Evolutionary conservation across 805 yeast genomes (phyloP).

Genomic region (Hanseniaspora taiwanica): DNA sequence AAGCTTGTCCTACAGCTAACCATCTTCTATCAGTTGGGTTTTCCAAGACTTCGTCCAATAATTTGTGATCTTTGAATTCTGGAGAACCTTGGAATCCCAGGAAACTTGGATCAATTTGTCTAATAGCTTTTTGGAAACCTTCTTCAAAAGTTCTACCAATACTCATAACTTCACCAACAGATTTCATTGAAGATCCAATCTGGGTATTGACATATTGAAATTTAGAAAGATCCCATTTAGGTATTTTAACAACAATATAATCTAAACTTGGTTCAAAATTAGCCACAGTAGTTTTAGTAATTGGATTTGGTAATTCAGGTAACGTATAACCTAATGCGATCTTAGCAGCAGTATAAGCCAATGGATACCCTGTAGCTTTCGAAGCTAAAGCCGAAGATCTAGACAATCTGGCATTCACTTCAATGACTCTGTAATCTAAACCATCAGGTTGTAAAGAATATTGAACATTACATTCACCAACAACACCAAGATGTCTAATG

Average conservation of each 20-base stretch:
- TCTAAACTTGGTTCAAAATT: conserved; percentile 96
- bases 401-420: conserved; percentile 93
- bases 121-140: conserved; percentile 92
- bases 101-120: conserved; percentile 76
- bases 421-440: conserved; percentile 92
- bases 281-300: conserved; percentile 87
- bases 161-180: conserved; percentile 98
- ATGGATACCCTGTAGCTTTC: conserved; percentile 96
- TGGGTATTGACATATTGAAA: conserved; percentile 83
- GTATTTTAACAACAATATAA: conserved; percentile 93
- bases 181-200: conserved; percentile 89
- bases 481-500: conserved; percentile 94
- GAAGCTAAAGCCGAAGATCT: conserved; percentile 99
- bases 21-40: conserved; percentile 94
- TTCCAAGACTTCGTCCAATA: conserved; percentile 57
- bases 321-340: conserved; percentile 86
- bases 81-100: conserved; percentile 84
- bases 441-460: conserved; percentile 90
- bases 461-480: conserved; percentile 98
- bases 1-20: conserved; percentile 96
- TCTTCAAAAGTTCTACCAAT: conserved; percentile 97
- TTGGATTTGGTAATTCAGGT: conserved; percentile 84
- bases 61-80: conserved; percentile 43
- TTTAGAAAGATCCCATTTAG: conserved; percentile 97
- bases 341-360: conserved; percentile 97